Base-by-base conservation (phyloP, 345 rosid genomes). In the Bretschneidera sinensis region DNA sequence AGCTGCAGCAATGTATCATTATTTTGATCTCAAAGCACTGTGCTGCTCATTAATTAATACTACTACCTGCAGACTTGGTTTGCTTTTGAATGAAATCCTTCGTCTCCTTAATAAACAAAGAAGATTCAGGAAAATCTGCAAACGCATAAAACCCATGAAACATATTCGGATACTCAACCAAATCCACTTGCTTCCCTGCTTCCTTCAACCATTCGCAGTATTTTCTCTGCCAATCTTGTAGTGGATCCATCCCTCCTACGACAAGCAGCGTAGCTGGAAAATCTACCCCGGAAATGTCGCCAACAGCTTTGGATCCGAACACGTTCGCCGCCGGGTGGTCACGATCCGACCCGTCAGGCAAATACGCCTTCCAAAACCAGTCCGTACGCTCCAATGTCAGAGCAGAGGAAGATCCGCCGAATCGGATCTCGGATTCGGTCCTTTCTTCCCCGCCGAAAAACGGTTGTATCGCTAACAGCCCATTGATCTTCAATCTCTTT, bases 401-500 rank as follows among this genome's bases (percentile, higher is more conserved):
- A 16, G 71, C 51, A 2, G 71, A 14, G 1, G 71, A 52, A 0
- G 56, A 48, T 15, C 58, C 59, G 0, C 17, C 47, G 14, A 62
- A 61, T 24, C 55, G 50, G 25, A 24, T 66, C 59, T 76, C 76
- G 6, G 78, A 57, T 45, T 61, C 71, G 0, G 76, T 72, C 23
- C 79, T 75, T 48, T 79, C 75, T 31, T 69, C 70, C 6, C 77
- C 79, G 4, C 79, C 77, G 11, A 75, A 79, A 48, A 79, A 72
- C 0, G 75, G 78, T 34, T 79, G 83, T 19, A 75, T 60, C 4
- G 69, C 69, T 23, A 72, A 28, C 18, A 69, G 23, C 14, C 79
- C 83, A 6, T 48, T 6, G 4, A 78, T 23, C 1, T 61, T 68
- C 24, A 66, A 31, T 0, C 21, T 49, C 4, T 8, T 21, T 31